Percentiles rank a stretch among this genome's conserved stretches.
These are phyloP conservation scores for Fagus crenata DNA, from an alignment of 306 rosid genomes.

Conservation along the genomic window DNA sequence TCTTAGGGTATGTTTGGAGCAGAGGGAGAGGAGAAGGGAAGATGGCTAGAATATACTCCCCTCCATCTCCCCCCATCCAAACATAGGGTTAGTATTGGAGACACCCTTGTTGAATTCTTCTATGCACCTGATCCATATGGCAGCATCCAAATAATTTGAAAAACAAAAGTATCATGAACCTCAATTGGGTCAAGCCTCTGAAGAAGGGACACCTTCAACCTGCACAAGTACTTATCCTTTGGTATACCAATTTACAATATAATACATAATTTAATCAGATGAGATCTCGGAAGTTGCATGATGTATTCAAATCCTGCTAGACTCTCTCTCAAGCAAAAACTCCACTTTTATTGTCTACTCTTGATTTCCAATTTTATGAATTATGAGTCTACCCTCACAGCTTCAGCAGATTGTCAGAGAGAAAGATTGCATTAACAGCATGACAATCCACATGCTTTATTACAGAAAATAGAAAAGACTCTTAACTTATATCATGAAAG, in stretches of 20 bases:
- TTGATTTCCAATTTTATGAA: neutral
- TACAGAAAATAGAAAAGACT: conserved; percentile 1
- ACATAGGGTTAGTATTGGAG: neutral
- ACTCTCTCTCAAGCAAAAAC: neutral
- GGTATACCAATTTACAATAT: neutral
- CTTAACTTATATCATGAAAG: neutral
- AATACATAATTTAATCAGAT: neutral
- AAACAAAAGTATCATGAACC: neutral
- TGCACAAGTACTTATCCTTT: neutral
- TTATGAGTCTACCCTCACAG: neutral
- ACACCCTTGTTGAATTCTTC: neutral
- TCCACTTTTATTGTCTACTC: neutral
- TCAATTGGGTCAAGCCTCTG: neutral
- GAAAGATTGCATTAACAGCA: neutral
- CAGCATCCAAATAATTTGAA: neutral
- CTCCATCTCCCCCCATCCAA: no score
- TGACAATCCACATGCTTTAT: neutral
- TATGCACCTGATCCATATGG: neutral
- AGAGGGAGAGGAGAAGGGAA: no score
- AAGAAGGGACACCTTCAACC: neutral
- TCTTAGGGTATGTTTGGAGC: neutral
- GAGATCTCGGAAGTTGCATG: neutral
- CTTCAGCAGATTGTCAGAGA: neutral
- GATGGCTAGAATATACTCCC: no score
- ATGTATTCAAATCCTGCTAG: neutral